These are phyloP conservation scores for Sporisorium reilianum DNA, from an alignment of 1,284 basidiomycete genomes.

Conservation along the genomic window DNA sequence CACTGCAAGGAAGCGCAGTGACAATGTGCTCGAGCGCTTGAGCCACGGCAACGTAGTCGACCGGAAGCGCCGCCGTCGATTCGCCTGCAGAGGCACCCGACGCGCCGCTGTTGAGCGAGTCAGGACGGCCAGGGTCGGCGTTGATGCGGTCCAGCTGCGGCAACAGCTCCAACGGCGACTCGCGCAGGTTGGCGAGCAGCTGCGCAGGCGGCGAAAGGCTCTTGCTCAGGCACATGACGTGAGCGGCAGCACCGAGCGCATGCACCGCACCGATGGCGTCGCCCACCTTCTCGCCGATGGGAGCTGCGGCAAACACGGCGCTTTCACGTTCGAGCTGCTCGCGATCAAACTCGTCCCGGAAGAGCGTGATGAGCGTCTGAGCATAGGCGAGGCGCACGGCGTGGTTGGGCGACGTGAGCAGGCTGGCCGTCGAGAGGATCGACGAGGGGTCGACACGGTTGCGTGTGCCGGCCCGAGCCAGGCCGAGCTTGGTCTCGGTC, in stretches of 20 bases:
- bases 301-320: slow-evolving; percentile 34
- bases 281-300: slow-evolving; percentile 37
- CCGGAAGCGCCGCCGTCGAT: slow-evolving; percentile 71
- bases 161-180: slow-evolving; percentile 69
- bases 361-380: slow-evolving; percentile 58
- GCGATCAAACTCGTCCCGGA: slow-evolving; percentile 51
- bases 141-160: slow-evolving; percentile 72
- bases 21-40: slow-evolving; percentile 79
- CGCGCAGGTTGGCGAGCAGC: slow-evolving; percentile 31
- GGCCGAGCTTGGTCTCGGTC: slow-evolving; percentile 28
- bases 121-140: slow-evolving; percentile 65
- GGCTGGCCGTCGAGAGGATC: slow-evolving; percentile 45
- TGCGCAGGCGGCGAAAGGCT: slow-evolving; percentile 52
- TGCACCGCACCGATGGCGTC: slow-evolving; percentile 58
- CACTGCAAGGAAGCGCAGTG: slow-evolving; percentile 78
- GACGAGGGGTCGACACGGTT: slow-evolving; percentile 52
- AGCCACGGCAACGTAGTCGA: slow-evolving; percentile 83
- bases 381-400: slow-evolving; percentile 57
- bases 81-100: slow-evolving; percentile 27
- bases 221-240: slow-evolving; percentile 55
- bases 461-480: slow-evolving; percentile 51
- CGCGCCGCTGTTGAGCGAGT: slow-evolving; percentile 27
- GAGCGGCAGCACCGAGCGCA: slow-evolving; percentile 57
- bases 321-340: slow-evolving; percentile 27
- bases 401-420: slow-evolving; percentile 56